Base-by-base conservation (phyloP, 2,329 filamentous ascomycete species). In the Zymoseptoria tritici region DNA sequence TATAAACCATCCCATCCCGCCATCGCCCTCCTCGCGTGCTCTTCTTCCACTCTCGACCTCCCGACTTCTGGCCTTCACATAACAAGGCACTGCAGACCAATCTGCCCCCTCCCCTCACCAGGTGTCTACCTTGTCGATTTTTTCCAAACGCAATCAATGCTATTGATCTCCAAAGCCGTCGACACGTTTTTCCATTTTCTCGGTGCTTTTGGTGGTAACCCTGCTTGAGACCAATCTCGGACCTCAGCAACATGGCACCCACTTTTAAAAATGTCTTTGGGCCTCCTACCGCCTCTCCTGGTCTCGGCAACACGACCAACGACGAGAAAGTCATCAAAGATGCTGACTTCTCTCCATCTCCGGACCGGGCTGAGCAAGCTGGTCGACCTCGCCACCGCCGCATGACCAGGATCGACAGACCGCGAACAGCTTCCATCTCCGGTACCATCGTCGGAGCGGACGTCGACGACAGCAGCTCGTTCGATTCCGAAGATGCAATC, bases 341-440 rank as follows among this genome's bases (percentile, higher is more conserved):
- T 51, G 63, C 64, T 55, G 66, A 58, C 50, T 68, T 70, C 51
- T 53, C 66, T 6, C 53, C 62, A 7, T 61, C 55, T 54, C 63
- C 62, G 51, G 64, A 69, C 22, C 63, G 66, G 13, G 70, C 70
- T n/a, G 74, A 76, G 62, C 70, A 67, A 21, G 64, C 64, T 22
- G 69, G 64, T 22, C 64, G 68, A 31, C 53, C 62, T 51, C 63
- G 57, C 52, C 64, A 58, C 7, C 72, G 71, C 59, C 74, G 73
- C 56, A 74, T 77, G 70, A 78, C 72, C 61, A 70, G 78, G 56
- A 74, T 79, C 60, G 77, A 75, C 54, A 66, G 64, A 21, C 71
- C 74, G 3, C 65, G 73, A 55, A 69, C 66, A 7, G 73, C 72
- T 57, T 73, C 73, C 42, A 73, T 73, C 56, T 66, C 68, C 51